phyloP scores from a whole-genome alignment of 306 rosid species.

The Notholithocarpus densiflorus region DNA sequence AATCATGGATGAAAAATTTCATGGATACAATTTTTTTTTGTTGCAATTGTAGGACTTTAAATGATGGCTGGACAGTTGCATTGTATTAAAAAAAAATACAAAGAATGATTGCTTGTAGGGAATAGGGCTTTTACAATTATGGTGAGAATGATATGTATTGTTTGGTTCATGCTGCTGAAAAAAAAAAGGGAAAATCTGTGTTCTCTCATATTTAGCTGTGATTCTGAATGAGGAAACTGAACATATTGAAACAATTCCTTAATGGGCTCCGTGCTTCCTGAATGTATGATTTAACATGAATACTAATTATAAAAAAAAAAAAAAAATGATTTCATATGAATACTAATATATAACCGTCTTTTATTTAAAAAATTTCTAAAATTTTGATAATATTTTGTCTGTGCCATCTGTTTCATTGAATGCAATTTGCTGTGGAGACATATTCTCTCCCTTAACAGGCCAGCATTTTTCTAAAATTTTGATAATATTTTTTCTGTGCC shows the following conservation, averaged over 20 bases:
- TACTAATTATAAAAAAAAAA: not conserved
- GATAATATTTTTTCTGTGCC: not conserved
- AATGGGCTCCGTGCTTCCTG: not conserved
- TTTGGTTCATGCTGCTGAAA: constrained; percentile 5
- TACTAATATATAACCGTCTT: not conserved
- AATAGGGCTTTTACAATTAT: not conserved
- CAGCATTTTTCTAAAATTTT: constrained; percentile 24
- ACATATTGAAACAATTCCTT: not conserved
- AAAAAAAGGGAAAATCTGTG: not conserved
- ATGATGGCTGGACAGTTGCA: not conserved
- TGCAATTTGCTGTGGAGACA: constrained; percentile 55
- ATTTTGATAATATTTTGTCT: not conserved
- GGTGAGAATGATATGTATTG: not conserved
- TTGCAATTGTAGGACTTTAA: not conserved
- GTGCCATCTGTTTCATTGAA: constrained; percentile 22
- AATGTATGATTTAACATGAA: not conserved
- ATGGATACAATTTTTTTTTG: not conserved
- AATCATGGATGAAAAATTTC: not conserved
- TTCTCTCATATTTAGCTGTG: not conserved
- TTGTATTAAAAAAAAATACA: not conserved
- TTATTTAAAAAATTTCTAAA: not conserved
- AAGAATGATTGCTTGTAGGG: not conserved
- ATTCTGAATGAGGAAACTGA: not conserved
- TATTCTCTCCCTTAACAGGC: constrained; percentile 73
- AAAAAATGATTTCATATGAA: not conserved